Conservation (phyloP, 2,329 filamentous ascomycete species). For the Torrubiellomyces zombiae region DNA sequence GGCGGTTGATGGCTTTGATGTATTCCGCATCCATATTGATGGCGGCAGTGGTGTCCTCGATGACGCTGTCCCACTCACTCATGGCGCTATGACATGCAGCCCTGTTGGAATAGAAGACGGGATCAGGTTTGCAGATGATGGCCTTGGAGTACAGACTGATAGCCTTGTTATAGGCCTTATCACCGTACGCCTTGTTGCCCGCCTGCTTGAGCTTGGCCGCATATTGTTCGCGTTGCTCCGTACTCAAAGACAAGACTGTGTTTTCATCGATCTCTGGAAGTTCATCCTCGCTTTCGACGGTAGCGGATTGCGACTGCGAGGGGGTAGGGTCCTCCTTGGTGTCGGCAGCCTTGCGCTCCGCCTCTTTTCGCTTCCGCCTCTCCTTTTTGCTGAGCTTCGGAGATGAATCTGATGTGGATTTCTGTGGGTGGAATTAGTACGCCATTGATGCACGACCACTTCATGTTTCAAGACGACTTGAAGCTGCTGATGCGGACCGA, state of each 20-base stretch:
- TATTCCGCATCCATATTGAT: constrained; percentile 90
- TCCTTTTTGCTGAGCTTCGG: constrained; percentile 83
- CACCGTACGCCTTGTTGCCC: constrained; percentile 90
- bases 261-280: constrained; percentile 49
- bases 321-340: constrained; percentile 19
- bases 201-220: constrained; percentile 85
- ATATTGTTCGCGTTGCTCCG: constrained; percentile 66
- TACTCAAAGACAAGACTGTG: constrained; percentile 32
- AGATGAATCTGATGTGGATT: constrained; percentile 26
- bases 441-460: too few species aligned
- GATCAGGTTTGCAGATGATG: constrained; percentile 91
- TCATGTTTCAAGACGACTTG: too few species aligned
- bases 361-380: constrained; percentile 72
- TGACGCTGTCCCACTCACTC: constrained; percentile 84
- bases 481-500: neutral
- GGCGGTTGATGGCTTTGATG: constrained; percentile 91
- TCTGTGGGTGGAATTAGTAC: constrained; percentile 21
- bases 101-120: constrained; percentile 97
- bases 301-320: constrained; percentile 30
- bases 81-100: constrained; percentile 94
- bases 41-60: constrained; percentile 91
- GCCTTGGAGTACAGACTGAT: constrained; percentile 93
- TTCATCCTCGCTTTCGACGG: constrained; percentile 45
- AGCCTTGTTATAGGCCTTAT: constrained; percentile 83
- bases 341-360: constrained; percentile 40